These are phyloP conservation scores for Eragrostis tef DNA, from an alignment of 202 grass and related monocot species.

Conservation along the genomic window DNA sequence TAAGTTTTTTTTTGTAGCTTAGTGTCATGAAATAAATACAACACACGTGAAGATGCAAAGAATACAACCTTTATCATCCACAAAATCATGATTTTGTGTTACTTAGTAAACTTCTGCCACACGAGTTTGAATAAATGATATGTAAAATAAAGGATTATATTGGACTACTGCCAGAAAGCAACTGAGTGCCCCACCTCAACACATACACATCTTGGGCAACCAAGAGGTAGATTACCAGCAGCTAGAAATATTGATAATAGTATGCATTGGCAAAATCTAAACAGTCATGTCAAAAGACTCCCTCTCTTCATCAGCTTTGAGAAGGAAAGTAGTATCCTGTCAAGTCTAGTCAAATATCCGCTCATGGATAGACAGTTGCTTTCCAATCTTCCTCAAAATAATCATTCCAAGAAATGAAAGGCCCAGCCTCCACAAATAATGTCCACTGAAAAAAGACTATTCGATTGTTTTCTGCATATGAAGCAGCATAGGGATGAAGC, in stretches of 20 bases:
- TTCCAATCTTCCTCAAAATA: slow-evolving; percentile 29
- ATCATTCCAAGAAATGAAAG: not conserved
- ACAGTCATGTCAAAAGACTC: slow-evolving; percentile 29
- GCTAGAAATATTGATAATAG: slow-evolving; percentile 28
- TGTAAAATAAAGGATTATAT: slow-evolving; percentile 16
- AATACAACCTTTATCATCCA: not conserved
- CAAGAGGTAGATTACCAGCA: not conserved
- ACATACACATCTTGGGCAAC: not conserved
- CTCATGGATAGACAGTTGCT: slow-evolving; percentile 26
- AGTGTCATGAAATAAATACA: not conserved
- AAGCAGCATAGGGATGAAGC: slow-evolving; percentile 23
- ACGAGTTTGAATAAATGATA: slow-evolving; percentile 39
- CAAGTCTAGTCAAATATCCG: slow-evolving; percentile 1
- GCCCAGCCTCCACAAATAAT: not conserved
- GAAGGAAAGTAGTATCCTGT: slow-evolving; percentile 1
- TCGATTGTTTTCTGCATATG: slow-evolving; percentile 24
- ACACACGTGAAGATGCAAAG: not conserved
- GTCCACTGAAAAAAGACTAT: slow-evolving; percentile 14
- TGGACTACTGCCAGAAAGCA: not conserved
- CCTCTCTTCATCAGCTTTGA: slow-evolving; percentile 20
- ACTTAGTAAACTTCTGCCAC: not conserved
- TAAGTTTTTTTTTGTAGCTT: not conserved
- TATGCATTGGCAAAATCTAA: slow-evolving; percentile 7
- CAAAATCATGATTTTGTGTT: slow-evolving; percentile 10
- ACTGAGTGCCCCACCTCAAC: not conserved